Evolutionary conservation across 2,329 filamentous ascomycete species (phyloP), one percentile per base, ranked within the genome.

Genomic region (Phialocephala subalpina): DNA sequence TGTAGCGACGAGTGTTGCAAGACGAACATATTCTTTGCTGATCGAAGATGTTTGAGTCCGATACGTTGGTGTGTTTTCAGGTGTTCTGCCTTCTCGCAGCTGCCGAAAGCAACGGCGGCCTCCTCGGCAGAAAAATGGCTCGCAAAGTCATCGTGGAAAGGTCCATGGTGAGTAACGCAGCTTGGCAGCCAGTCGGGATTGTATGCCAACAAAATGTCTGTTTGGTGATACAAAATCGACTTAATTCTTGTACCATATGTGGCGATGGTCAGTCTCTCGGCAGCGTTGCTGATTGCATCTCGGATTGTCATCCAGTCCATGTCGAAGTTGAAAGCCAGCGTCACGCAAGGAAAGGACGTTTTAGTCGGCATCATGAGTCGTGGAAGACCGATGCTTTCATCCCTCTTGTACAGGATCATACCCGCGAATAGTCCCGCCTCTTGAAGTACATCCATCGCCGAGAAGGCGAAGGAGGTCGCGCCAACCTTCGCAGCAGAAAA

Each of bases 81-180:
- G 59, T 68, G 66, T 22, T 47, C 56, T 36, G 66, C 66, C 35
- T 68, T 68, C 9, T 62, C 58, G 8, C 63, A 60, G 47, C 64
- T 66, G 14, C 66, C 66, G 58, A 66, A 68, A 33, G 66, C 66
- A 20, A 68, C n/a, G 18, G 66, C 60, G 33, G 66, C 66, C 25
- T 66, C 64, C 12, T 63, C 60, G 33, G 12, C 29, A 3, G 60
- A 58, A 33, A 68, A 68, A 42, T 68, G 57, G 8, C 52, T 57
- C 12, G 64, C 49, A 33, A 68, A 68, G 22, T 68, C 66, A 25
- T 58, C 35, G 38, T 61, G 64, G 64, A 68, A 68, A 49, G 66
- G 66, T 0, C 66, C 66, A 47, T 68, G 66, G n/a, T 68, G 66
- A 22, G 66, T 68, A 20, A 68, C 66, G 27, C 66, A 68, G 27